A percentile compares a stretch with the other conserved stretches of the same genome.
phyloP scores from a whole-genome alignment of 176 grass and related monocot species.

The barley (Hordeum vulgare) region DNA sequence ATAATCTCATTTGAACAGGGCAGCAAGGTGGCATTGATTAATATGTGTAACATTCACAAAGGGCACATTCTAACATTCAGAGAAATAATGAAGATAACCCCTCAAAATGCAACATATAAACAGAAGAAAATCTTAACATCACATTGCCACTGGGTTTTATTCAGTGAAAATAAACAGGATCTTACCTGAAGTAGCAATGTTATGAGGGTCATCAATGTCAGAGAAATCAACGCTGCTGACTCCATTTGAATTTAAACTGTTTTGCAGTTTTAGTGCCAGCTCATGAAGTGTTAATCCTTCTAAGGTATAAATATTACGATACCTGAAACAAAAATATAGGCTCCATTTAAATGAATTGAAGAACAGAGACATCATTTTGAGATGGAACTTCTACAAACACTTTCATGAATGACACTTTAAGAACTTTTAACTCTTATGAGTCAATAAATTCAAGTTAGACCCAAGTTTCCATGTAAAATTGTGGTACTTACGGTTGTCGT shows the following conservation, averaged over 20 bases:
- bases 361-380: conserved; percentile 4
- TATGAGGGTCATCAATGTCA: conserved; percentile 33
- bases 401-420: not conserved
- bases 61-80: not conserved
- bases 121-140: conserved; percentile 8
- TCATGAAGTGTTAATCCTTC: conserved; percentile 74
- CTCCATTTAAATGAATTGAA: conserved; percentile 9
- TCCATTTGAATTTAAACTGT: conserved; percentile 30
- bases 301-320: conserved; percentile 64
- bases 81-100: conserved; percentile 2
- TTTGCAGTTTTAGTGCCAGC: conserved; percentile 47
- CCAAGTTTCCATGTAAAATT: conserved; percentile 10
- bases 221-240: conserved; percentile 6
- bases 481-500: conserved; percentile 62
- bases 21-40: conserved; percentile 1
- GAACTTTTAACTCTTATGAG: conserved; percentile 3
- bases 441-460: not conserved
- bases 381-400: not conserved
- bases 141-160: not conserved
- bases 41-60: conserved; percentile 17
- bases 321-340: conserved; percentile 40
- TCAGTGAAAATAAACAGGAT: conserved; percentile 24
- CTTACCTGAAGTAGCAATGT: conserved; percentile 41
- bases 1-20: not conserved
- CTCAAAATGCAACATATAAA: conserved; percentile 8